phyloP scores from a whole-genome alignment of 257 asterid species.

The Solanum chmielewskii region DNA sequence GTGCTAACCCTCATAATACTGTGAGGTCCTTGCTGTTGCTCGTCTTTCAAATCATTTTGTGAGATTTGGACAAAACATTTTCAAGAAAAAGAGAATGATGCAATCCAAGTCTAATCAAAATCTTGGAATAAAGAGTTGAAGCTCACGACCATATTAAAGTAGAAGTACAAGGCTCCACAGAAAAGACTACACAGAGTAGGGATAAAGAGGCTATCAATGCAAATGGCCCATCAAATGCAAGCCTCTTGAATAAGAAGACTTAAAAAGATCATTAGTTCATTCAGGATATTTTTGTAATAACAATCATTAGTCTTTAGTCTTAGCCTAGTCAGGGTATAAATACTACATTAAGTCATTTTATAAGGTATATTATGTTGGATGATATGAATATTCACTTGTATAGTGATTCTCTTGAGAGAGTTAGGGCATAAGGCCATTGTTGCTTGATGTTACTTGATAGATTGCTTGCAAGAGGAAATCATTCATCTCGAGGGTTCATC shows the following conservation, averaged over 20 bases:
- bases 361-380: background rate
- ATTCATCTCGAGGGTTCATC: background rate
- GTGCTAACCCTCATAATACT: background rate
- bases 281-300: background rate
- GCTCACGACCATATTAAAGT: background rate
- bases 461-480: background rate
- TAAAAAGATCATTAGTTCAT: background rate
- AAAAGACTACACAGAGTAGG: background rate
- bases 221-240: background rate
- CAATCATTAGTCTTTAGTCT: background rate
- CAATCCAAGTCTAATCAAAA: background rate
- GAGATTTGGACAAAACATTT: background rate
- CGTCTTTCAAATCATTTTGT: background rate
- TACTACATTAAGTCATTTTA: background rate
- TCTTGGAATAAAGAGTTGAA: background rate
- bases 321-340: background rate
- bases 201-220: background rate
- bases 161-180: background rate
- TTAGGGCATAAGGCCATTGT: background rate
- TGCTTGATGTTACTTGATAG: background rate
- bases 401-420: background rate
- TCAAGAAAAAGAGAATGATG: background rate
- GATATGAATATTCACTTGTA: background rate
- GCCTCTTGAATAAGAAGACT: background rate
- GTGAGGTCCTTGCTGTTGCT: background rate